A percentile compares a stretch with the other conserved stretches of the same genome.
phyloP scores from a whole-genome alignment of 495 filamentous ascomycete species.

The Tirmania nivea region DNA sequence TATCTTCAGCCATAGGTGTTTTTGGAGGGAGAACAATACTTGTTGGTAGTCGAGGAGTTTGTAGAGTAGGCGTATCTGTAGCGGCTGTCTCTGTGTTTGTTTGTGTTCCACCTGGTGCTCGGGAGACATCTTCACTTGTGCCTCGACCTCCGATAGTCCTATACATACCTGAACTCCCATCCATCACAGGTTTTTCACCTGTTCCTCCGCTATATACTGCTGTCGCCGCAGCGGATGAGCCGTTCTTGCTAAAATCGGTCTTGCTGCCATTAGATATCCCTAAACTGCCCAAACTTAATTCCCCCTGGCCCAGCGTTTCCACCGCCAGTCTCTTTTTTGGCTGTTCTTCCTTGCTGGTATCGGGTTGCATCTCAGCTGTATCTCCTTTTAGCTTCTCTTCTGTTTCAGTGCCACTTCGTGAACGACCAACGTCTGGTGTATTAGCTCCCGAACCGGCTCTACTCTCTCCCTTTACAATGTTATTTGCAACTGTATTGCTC shows the following conservation, averaged over 20 bases:
- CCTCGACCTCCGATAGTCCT: neutral
- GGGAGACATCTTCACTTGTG: neutral
- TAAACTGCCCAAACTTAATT: constrained; percentile 43
- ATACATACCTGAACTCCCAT: no score
- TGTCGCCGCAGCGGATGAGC: neutral
- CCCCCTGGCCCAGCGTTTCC: constrained; percentile 73
- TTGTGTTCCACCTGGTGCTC: neutral
- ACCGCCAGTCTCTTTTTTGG: constrained; percentile 52
- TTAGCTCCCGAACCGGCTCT: constrained; percentile 18
- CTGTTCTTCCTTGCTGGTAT: constrained; percentile 18
- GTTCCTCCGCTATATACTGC: neutral
- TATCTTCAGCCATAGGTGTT: constrained; percentile 17
- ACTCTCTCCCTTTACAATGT: constrained; percentile 23
- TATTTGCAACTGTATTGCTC: constrained; percentile 55
- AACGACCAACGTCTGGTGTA: constrained; percentile 24
- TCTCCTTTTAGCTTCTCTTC: constrained; percentile 22
- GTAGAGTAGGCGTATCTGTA: neutral
- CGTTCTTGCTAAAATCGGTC: constrained; percentile 3
- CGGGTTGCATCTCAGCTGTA: constrained; percentile 12
- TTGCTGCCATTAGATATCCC: constrained; percentile 9
- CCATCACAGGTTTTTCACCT: neutral
- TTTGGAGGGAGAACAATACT: neutral
- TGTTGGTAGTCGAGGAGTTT: neutral
- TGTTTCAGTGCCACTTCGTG: constrained; percentile 19
- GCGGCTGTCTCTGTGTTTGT: neutral